Percentiles rank a stretch among this genome's conserved stretches.
Evolutionary conservation across 2,329 filamentous ascomycete species (phyloP).

Genomic region (Dothistroma septosporum): DNA sequence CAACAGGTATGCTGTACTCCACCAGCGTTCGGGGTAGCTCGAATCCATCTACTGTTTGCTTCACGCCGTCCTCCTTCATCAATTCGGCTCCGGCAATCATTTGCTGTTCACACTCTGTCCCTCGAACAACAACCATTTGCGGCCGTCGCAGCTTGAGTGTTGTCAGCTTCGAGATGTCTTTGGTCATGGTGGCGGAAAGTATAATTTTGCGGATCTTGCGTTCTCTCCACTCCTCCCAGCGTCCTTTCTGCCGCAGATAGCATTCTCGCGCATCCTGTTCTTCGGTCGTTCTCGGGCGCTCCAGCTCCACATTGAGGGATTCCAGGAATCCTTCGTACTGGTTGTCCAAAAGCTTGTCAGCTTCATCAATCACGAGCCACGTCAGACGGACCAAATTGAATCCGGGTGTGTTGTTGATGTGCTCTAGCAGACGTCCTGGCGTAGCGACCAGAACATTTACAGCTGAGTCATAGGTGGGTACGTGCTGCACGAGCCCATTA

Average conservation of each 20-base stretch:
- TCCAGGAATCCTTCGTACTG: constrained; percentile 32
- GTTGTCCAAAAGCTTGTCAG: constrained; percentile 84
- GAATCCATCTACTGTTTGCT: constrained; percentile 40
- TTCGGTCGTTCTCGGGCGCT: constrained; percentile 13
- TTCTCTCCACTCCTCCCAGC: constrained; percentile 39
- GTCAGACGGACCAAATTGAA: constrained; percentile 74
- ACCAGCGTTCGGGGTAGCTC: constrained; percentile 53
- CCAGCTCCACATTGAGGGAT: constrained; percentile 25
- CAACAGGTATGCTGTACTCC: constrained; percentile 49
- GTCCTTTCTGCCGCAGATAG: constrained; percentile 20
- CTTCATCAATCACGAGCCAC: constrained; percentile 91
- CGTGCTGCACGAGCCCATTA: constrained; percentile 55
- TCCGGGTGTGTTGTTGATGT: constrained; percentile 76
- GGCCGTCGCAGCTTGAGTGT: constrained; percentile 70
- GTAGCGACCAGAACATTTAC: constrained; percentile 89
- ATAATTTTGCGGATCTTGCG: constrained; percentile 69
- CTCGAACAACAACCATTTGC: constrained; percentile 70
- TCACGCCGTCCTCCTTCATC: constrained; percentile 18
- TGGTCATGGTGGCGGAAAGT: constrained; percentile 87
- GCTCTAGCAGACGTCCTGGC: constrained; percentile 85
- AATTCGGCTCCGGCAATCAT: constrained; percentile 28
- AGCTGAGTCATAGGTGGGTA: constrained; percentile 63
- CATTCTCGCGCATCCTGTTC: constrained; percentile 28
- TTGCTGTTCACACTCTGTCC: constrained; percentile 37
- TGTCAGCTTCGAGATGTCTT: constrained; percentile 74